Percentiles rank a stretch among this genome's conserved stretches.
phyloP scores from a whole-genome alignment of 768 basidiomycete species.

The Sarcodon aspratus region DNA sequence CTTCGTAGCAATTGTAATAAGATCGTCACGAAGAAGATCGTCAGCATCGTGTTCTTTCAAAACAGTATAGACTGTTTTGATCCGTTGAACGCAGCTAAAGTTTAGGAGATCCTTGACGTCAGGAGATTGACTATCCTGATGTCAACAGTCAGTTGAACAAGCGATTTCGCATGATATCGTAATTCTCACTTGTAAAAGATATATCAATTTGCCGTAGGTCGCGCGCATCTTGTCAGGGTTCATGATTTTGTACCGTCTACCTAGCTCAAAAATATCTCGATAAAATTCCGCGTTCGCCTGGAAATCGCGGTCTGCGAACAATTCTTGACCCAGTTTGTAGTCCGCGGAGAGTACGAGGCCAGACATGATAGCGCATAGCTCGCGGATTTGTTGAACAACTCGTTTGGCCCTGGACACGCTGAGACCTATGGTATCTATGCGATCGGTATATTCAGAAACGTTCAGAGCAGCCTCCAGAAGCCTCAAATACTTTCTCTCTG shows the following conservation, averaged over 20 bases:
- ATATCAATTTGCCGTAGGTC: conserved; percentile 80
- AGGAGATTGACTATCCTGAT: conserved; percentile 72
- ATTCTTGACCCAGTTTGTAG: conserved; percentile 81
- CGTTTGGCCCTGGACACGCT: conserved; percentile 77
- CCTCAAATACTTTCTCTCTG: conserved; percentile 76
- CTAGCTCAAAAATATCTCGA: conserved; percentile 71
- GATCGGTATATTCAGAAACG: conserved; percentile 85
- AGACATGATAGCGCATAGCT: conserved; percentile 81
- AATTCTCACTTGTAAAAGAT: conserved; percentile 61
- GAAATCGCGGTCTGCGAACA: conserved; percentile 77
- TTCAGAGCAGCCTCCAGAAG: conserved; percentile 76
- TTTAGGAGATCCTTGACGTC: conserved; percentile 72
- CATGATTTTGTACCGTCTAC: conserved; percentile 82
- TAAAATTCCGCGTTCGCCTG: conserved; percentile 72
- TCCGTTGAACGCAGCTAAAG: conserved; percentile 71
- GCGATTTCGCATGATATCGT: no score
- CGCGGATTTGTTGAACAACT: conserved; percentile 78
- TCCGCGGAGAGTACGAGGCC: conserved; percentile 75
- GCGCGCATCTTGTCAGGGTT: conserved; percentile 89
- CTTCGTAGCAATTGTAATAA: conserved; percentile 65
- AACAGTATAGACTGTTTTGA: conserved; percentile 61
- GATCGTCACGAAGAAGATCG: conserved; percentile 65
- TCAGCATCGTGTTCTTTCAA: conserved; percentile 55
- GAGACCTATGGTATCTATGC: conserved; percentile 74
- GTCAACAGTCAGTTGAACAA: conserved; percentile 4